These are phyloP conservation scores for Bimuria novae-zelandiae DNA, from an alignment of 2,329 filamentous ascomycete genomes.

Conservation along the genomic window DNA sequence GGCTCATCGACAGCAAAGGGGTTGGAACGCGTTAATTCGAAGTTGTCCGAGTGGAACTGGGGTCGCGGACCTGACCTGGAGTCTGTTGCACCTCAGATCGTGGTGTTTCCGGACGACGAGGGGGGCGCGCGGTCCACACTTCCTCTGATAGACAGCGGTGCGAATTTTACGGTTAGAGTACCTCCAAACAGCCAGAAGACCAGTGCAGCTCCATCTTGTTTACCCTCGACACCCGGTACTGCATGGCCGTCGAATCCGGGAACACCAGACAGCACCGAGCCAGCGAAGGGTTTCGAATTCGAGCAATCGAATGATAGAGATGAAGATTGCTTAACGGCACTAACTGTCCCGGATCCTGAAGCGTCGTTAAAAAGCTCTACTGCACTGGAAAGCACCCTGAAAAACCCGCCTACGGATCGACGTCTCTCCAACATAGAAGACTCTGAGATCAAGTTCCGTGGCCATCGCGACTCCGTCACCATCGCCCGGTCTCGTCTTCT, in stretches of 20 bases:
- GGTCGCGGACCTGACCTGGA: slow-evolving; percentile 20
- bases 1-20: slow-evolving; percentile 20
- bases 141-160: slow-evolving; percentile 24
- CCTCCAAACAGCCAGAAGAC: slow-evolving; percentile 39
- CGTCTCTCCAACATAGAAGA: slow-evolving; percentile 39
- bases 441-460: slow-evolving; percentile 30
- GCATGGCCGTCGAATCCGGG: slow-evolving; percentile 20
- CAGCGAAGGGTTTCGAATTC: not conserved
- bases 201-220: slow-evolving; percentile 26
- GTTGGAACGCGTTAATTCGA: slow-evolving; percentile 37
- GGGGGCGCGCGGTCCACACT: slow-evolving; percentile 12
- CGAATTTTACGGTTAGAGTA: slow-evolving; percentile 16
- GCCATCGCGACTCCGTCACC: slow-evolving; percentile 39
- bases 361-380: slow-evolving; percentile 3
- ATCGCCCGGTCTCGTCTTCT: slow-evolving; percentile 35
- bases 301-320: not conserved
- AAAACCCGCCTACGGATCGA: slow-evolving; percentile 9
- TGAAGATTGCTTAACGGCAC: slow-evolving; percentile 1
- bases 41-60: slow-evolving; percentile 37
- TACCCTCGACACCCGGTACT: slow-evolving; percentile 27
- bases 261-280: not conserved
- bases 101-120: slow-evolving; percentile 36
- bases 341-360: slow-evolving; percentile 15
- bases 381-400: slow-evolving; percentile 8
- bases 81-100: slow-evolving; percentile 29